Conservation (phyloP, 2,329 filamentous ascomycete species). For the Stemphylium beticola region DNA sequence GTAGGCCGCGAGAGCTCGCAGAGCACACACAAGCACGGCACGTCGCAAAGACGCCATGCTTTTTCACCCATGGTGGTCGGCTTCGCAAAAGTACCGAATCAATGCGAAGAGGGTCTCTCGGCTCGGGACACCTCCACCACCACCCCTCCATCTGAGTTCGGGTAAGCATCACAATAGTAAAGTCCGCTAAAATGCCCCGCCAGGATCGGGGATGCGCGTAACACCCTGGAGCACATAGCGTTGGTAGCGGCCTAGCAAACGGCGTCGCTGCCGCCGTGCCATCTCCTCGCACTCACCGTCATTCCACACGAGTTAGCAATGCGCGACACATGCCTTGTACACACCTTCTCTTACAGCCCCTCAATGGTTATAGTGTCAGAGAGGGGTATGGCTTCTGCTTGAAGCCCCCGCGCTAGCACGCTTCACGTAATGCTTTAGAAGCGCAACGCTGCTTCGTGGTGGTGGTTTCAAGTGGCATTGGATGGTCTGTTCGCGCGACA, state of each 20-base stretch:
- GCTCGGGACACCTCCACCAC: slow-evolving; percentile 8
- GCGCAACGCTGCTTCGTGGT: slow-evolving; percentile 30
- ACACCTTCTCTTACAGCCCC: slow-evolving; percentile 11
- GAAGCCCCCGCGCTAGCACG: slow-evolving; percentile 44
- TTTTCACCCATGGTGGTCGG: neutral
- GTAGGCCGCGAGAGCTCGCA: slow-evolving; percentile 17
- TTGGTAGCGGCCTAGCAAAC: slow-evolving; percentile 25
- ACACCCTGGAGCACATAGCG: slow-evolving; percentile 21
- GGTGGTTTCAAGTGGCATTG: slow-evolving; percentile 38
- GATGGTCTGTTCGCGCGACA: slow-evolving; percentile 24
- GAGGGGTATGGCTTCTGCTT: slow-evolving; percentile 32
- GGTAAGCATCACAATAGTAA: slow-evolving; percentile 16
- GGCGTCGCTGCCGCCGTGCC: slow-evolving; percentile 15
- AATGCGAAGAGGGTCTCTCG: slow-evolving; percentile 1
- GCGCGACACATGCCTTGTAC: slow-evolving; percentile 12
- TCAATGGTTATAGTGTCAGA: slow-evolving; percentile 13
- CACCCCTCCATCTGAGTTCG: slow-evolving; percentile 5
- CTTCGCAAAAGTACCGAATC: slow-evolving; percentile 5
- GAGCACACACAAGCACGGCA: slow-evolving; percentile 5
- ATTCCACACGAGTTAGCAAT: slow-evolving; percentile 2
- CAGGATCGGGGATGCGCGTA: slow-evolving; percentile 21
- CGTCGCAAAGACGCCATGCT: slow-evolving; percentile 1
- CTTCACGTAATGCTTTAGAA: slow-evolving; percentile 44
- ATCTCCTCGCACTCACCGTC: slow-evolving; percentile 26
- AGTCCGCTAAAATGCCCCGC: slow-evolving; percentile 26